Evolutionary conservation across 2,329 filamentous ascomycete species (phyloP).

Genomic region (Diaporthe citrichinensis): DNA sequence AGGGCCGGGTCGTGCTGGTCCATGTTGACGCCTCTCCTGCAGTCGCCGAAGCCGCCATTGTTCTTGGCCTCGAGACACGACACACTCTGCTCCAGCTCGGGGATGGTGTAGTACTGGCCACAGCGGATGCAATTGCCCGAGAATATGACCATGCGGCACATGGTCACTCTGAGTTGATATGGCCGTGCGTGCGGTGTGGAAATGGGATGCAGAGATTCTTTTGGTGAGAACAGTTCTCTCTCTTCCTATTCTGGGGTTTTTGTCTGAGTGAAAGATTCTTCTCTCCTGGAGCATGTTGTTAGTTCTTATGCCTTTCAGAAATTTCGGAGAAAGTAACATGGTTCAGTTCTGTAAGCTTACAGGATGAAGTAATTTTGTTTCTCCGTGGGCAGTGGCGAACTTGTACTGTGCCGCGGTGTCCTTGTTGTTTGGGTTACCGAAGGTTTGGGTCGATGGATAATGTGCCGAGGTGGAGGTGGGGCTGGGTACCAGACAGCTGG

Average conservation of each 20-base stretch:
- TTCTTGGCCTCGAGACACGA: slow-evolving; percentile 66
- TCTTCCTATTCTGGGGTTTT: not conserved
- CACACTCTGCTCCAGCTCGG: slow-evolving; percentile 60
- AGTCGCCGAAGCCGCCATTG: slow-evolving; percentile 60
- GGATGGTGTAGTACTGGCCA: slow-evolving; percentile 57
- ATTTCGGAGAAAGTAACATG: not conserved
- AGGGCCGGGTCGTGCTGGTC: slow-evolving; percentile 63
- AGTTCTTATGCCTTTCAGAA: not conserved
- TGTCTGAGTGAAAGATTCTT: not conserved
- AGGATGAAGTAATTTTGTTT: not conserved
- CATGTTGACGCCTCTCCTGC: slow-evolving; percentile 55
- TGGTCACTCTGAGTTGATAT: slow-evolving; percentile 44
- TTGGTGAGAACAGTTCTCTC: not conserved
- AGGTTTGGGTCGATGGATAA: slow-evolving; percentile 34
- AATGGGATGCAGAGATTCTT: not conserved
- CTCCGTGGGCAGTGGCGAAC: not conserved
- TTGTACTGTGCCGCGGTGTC: slow-evolving; percentile 9
- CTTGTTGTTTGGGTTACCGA: slow-evolving; percentile 37
- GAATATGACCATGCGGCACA: slow-evolving; percentile 64
- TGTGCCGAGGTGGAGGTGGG: slow-evolving; percentile 40
- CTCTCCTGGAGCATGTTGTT: not conserved
- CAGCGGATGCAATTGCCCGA: slow-evolving; percentile 60
- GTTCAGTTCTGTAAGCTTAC: slow-evolving; percentile 16
- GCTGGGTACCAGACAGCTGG: slow-evolving; percentile 39
- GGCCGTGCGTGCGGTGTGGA: not conserved